phyloP scores from a whole-genome alignment of 176 grass and related monocot species.

The Calamus simplicifolius region DNA sequence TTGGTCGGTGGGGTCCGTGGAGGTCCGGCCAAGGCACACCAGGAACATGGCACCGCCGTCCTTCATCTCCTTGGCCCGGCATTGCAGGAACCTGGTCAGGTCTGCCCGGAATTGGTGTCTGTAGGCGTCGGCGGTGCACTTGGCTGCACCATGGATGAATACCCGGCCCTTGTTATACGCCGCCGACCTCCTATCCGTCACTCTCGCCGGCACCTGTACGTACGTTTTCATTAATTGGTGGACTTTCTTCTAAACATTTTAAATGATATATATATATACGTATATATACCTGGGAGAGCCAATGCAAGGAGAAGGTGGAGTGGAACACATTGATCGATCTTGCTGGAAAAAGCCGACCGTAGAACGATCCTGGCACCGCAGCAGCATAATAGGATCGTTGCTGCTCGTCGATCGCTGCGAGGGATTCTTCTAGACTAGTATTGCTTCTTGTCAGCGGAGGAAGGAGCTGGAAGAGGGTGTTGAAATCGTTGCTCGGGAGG shows the following conservation, averaged over 20 bases:
- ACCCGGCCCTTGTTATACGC: conserved; percentile 3
- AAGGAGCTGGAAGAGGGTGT: conserved; percentile 11
- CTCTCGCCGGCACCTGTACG: conserved; percentile 4
- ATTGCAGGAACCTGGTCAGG: neutral
- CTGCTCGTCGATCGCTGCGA: neutral
- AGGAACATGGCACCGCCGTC: conserved; percentile 2
- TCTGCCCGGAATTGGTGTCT: neutral
- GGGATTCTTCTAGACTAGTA: neutral
- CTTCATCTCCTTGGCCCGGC: conserved; percentile 4
- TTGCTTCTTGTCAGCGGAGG: neutral
- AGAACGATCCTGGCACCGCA: conserved; percentile 4
- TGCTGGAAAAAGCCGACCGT: conserved; percentile 2
- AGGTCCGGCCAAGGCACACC: neutral
- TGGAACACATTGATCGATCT: conserved; percentile 6
- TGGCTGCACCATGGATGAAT: conserved; percentile 10
- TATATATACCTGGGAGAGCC: conserved; percentile 13
- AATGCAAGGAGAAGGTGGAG: conserved; percentile 11
- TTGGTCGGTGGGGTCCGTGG: conserved; percentile 2
- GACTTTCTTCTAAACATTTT: neutral
- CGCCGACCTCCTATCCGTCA: neutral
- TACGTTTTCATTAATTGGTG: no score
- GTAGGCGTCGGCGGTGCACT: neutral
- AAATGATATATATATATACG: no score
- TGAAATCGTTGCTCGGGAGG: conserved; percentile 13
- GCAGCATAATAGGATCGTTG: neutral